These are phyloP conservation scores for Phytophthora foliorum DNA, from an alignment of 352 stramenopile genomes.

Conservation along the genomic window DNA sequence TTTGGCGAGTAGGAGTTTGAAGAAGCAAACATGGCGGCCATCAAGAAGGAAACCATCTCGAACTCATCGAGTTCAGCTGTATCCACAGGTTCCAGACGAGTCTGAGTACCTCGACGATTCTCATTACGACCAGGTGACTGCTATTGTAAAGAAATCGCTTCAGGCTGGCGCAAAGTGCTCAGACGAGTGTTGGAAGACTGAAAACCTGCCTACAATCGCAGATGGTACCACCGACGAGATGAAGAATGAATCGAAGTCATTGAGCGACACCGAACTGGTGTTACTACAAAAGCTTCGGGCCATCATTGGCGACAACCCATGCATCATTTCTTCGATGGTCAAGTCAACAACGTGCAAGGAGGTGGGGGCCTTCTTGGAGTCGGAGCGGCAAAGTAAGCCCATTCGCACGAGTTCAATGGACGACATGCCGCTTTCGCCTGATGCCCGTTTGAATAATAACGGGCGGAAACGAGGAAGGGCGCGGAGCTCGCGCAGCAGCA, in stretches of 20 bases:
- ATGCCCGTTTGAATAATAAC: conserved; percentile 47
- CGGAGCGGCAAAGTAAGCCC: conserved; percentile 45
- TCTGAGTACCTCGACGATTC: conserved; percentile 80
- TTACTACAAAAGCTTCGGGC: conserved; percentile 65
- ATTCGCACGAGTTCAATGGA: conserved; percentile 38
- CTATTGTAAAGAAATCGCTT: conserved; percentile 56
- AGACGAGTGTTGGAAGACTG: conserved; percentile 53
- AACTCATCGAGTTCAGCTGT: conserved; percentile 35
- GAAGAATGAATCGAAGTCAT: conserved; percentile 10
- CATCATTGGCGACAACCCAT: conserved; percentile 72
- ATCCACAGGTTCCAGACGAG: conserved; percentile 46
- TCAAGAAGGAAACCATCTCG: conserved; percentile 38
- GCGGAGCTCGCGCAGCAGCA: conserved; percentile 51
- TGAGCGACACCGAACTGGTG: conserved; percentile 52
- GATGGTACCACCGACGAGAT: background rate
- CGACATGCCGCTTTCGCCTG: conserved; percentile 46
- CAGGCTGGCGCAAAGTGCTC: conserved; percentile 44
- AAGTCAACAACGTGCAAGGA: conserved; percentile 68
- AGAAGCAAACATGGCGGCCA: conserved; percentile 37
- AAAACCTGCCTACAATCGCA: background rate
- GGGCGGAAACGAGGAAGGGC: conserved; percentile 51
- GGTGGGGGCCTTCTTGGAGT: conserved; percentile 59
- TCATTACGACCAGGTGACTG: conserved; percentile 50
- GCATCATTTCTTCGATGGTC: conserved; percentile 69
- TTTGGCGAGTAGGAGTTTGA: conserved; percentile 61